Evolutionary conservation across 108 stramenopile genomes (phyloP).

Genomic region (Cyclotella atomus): DNA sequence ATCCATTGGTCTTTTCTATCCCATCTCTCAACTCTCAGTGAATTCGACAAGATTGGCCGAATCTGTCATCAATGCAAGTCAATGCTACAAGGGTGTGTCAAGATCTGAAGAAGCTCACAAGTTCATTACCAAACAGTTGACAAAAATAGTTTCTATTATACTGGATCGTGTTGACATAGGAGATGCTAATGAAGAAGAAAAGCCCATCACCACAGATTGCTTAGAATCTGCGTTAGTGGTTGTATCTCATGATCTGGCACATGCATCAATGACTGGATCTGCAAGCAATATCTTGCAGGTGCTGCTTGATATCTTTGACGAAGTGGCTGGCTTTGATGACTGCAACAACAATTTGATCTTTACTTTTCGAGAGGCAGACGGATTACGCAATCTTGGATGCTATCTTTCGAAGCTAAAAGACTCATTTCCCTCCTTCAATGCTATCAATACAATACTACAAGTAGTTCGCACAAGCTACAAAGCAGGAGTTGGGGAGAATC

Average conservation of each 20-base stretch:
- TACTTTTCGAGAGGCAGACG: not conserved
- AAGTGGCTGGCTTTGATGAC: not conserved
- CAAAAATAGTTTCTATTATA: not conserved
- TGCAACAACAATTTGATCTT: not conserved
- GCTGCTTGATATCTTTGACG: not conserved
- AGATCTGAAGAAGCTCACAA: not conserved
- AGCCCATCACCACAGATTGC: not conserved
- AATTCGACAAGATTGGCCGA: not conserved
- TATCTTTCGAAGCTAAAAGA: not conserved
- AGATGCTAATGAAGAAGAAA: not conserved
- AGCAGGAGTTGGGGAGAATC: not conserved
- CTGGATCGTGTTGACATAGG: not conserved
- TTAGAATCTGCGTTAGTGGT: not conserved
- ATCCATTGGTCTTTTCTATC: no score
- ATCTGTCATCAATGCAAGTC: not conserved
- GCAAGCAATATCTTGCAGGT: not conserved
- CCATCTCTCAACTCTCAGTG: no score
- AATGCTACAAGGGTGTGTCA: not conserved
- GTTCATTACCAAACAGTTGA: not conserved
- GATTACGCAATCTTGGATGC: not conserved
- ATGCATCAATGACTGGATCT: not conserved
- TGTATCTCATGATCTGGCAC: not conserved
- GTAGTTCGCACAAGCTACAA: not conserved
- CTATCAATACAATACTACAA: not conserved
- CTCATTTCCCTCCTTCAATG: not conserved